Evolutionary conservation across 1,284 basidiomycete species (phyloP), one percentile per base, ranked within the genome.

Genomic region (Somion occarium): DNA sequence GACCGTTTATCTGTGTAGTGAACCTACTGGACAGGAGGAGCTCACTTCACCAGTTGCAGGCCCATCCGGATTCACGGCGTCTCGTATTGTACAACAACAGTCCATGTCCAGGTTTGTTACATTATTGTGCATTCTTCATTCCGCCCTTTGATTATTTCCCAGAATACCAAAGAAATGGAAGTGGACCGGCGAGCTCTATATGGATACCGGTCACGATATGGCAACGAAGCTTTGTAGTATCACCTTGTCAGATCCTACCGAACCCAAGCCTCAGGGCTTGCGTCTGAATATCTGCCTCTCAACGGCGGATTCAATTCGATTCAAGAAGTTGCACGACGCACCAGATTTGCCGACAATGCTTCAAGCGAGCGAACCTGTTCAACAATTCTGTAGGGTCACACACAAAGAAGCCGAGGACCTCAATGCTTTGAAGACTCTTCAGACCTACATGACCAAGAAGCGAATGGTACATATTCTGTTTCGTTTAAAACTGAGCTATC

Each of bases 331-430:
- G 5, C 73, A 83, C 56, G 62, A 74, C 50, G 61, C 73, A 5
- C 57, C 65, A 12, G 77, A 82, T 49, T 55, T 85, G 13, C 59
- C 64, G 25, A 49, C 71, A 3, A 64, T 87, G 19, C 60, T 82
- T 37, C 66, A 65, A 7, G 75, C 76, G 2, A 81, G 78, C 54
- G 69, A 72, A 34, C 69, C 66, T 7, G 65, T 73, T 9, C 71
- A 79, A 25, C 83, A 85, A 54, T 69, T 77, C 55, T 82, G 75
- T 7, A 69, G 61, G 48, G 55, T 79, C n/a, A 65, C 61, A 3
- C 68, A 74, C 43, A 57, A 75, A 12, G 69, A 67, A 13, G 62
- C 66, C 12, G 63, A 64, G 38, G 75, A 76, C 27, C 61, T 67
- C 18, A 71, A 74, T 43, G 55, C 68, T 0, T 64, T 86, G 45